Conservation (phyloP, 345 rosid species). For the Laguncularia racemosa region DNA sequence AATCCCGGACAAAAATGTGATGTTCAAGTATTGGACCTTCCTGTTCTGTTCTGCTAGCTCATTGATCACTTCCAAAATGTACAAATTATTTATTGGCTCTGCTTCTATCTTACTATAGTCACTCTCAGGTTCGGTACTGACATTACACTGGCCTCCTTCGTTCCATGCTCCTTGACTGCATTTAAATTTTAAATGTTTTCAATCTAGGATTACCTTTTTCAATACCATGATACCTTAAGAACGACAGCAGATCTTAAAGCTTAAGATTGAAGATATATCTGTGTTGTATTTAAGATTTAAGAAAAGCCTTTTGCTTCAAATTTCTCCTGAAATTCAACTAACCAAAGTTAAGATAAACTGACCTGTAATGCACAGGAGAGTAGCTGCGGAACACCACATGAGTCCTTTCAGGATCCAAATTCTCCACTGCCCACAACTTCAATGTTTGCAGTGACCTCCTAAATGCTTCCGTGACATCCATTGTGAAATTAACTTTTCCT, state of each 20-base stretch:
- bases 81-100: constrained; percentile 44
- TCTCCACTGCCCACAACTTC: constrained; percentile 51
- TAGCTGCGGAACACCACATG: constrained; percentile 67
- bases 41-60: constrained; percentile 31
- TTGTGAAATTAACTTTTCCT: constrained; percentile 48
- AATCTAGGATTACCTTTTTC: too few relatives aligned
- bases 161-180: constrained; percentile 77
- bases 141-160: constrained; percentile 59
- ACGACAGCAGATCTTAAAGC: too few relatives aligned
- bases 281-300: too few relatives aligned
- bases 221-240: too few relatives aligned
- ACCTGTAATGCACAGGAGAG: constrained; percentile 84
- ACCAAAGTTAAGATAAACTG: constrained; percentile 4
- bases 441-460: constrained; percentile 54
- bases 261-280: too few relatives aligned
- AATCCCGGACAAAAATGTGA: constrained; percentile 61
- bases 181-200: not conserved
- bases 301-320: not conserved
- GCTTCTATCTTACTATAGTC: constrained; percentile 31
- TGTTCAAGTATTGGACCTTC: constrained; percentile 58
- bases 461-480: constrained; percentile 66
- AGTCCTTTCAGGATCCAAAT: constrained; percentile 36
- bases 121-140: constrained; percentile 47
- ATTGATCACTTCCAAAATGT: constrained; percentile 38
- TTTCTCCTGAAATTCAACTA: not conserved